Conservation (phyloP, 306 rosid genomes). For the Sphenostylis stenocarpa region DNA sequence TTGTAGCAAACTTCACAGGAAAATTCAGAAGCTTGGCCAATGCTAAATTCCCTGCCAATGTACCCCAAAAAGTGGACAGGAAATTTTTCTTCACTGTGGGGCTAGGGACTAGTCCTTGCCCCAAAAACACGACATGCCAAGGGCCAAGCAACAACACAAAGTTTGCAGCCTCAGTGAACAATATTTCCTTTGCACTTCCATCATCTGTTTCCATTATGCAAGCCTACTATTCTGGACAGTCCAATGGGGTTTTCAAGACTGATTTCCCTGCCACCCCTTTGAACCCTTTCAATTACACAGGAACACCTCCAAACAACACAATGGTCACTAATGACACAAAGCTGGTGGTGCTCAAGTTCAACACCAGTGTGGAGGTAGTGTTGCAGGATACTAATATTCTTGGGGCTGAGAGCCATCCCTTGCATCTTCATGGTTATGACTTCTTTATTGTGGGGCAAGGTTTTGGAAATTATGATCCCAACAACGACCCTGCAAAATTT, state of each 20-base stretch:
- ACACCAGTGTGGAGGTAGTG: constrained; percentile 73
- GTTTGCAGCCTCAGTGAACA: constrained; percentile 68
- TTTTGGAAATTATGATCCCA: constrained; percentile 71
- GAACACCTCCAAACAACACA: constrained; percentile 74
- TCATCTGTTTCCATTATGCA: constrained; percentile 59
- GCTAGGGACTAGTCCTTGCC: constrained; percentile 74
- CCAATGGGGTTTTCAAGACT: constrained; percentile 56
- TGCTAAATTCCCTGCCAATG: constrained; percentile 60
- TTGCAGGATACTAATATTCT: constrained; percentile 72
- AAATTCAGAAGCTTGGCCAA: constrained; percentile 56
- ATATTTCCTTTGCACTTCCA: constrained; percentile 72
- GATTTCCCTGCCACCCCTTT: constrained; percentile 63
- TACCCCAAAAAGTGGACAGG: constrained; percentile 60
- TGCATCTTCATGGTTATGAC: constrained; percentile 83
- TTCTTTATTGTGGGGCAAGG: constrained; percentile 78
- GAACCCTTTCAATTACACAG: constrained; percentile 67
- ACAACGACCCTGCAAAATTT: constrained; percentile 60
- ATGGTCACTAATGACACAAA: constrained; percentile 60
- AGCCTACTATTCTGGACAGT: constrained; percentile 47
- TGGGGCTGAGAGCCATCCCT: constrained; percentile 82
- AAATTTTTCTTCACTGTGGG: constrained; percentile 70
- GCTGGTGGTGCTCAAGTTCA: constrained; percentile 59
- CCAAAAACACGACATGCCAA: constrained; percentile 72
- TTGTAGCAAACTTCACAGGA: constrained; percentile 50
- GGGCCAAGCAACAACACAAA: constrained; percentile 72